Evolutionary conservation across 1,284 basidiomycete genomes (phyloP), one percentile per base, ranked within the genome.

Genomic region (Inonotus hispidus): DNA sequence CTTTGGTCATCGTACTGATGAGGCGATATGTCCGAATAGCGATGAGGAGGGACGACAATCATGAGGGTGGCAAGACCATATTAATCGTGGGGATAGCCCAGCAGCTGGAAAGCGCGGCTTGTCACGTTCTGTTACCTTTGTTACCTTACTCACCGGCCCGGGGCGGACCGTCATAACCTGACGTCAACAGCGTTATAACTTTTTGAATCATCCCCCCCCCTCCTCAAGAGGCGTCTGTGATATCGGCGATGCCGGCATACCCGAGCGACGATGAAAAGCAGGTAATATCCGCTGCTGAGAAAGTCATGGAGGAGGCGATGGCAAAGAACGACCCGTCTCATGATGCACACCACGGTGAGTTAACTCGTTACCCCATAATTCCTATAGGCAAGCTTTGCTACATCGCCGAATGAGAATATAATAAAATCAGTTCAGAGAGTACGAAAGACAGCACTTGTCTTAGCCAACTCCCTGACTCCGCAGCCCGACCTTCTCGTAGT

Each of bases 311-410:
- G 56, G 77, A 84, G 45, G 85, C 84, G 1, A 94, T 95, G 92
- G 81, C 84, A 2, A 77, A 82, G 66, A 94, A 94, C 71, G 95
- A 96, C 71, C 88, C 93, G 0, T 93, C 91, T 16, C 95, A 97
- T 71, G 94, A 97, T 73, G 86, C 81, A 67, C 87, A 87, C 65
- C 95, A 97, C 69, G 92, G 92, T 90, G 64, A 68, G 82, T 37
- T 6, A 43, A 47, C n/a, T n/a, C n/a, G 13, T n/a, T 21, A 14
- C 13, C 29, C 41, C 11, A 63, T 52, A 59, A n/a, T 6, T 37
- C 50, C 61, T 2, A 32, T 64, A 60, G 5, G 16, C n/a, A n/a
- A n/a, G n/a, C n/a, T n/a, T n/a, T n/a, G n/a, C n/a, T n/a, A n/a
- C n/a, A n/a, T n/a, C n/a, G n/a, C n/a, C n/a, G n/a, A n/a, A n/a